Percentiles rank a stretch among this genome's conserved stretches.
phyloP scores from a whole-genome alignment of 2,329 filamentous ascomycete species.

The Alternaria incomplexa region DNA sequence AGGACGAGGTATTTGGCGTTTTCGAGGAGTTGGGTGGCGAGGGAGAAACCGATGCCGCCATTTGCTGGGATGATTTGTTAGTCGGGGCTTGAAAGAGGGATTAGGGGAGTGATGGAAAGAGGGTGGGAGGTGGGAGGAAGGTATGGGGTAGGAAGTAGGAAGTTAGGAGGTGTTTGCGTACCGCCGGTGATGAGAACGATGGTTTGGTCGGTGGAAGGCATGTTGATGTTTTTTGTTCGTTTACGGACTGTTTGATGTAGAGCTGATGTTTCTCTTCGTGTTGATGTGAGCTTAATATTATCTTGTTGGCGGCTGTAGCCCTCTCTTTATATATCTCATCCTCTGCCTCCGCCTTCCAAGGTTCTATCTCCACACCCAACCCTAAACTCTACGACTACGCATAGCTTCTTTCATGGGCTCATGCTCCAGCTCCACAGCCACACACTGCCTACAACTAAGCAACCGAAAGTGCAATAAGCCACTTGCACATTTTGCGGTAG shows the following conservation, averaged over 20 bases:
- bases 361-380: neutral
- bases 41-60: constrained; percentile 56
- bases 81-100: rapidly evolving
- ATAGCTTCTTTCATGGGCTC: neutral
- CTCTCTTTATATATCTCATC: neutral
- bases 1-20: constrained; percentile 37
- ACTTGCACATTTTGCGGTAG: neutral
- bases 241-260: neutral
- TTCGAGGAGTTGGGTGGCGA: constrained; percentile 48
- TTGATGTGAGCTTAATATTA: neutral
- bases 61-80: constrained; percentile 38
- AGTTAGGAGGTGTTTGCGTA: constrained; percentile 10
- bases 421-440: neutral
- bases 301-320: neutral
- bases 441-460: neutral
- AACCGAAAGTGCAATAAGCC: neutral
- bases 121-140: neutral
- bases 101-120: rapidly evolving
- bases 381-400: neutral
- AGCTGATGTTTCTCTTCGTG: neutral
- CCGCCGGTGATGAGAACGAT: constrained; percentile 47
- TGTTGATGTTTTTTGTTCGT: neutral
- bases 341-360: neutral
- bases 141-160: neutral
- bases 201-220: constrained; percentile 20